Base-by-base conservation (phyloP, 1,284 basidiomycete genomes). In the Cryptococcus sp. region DNA sequence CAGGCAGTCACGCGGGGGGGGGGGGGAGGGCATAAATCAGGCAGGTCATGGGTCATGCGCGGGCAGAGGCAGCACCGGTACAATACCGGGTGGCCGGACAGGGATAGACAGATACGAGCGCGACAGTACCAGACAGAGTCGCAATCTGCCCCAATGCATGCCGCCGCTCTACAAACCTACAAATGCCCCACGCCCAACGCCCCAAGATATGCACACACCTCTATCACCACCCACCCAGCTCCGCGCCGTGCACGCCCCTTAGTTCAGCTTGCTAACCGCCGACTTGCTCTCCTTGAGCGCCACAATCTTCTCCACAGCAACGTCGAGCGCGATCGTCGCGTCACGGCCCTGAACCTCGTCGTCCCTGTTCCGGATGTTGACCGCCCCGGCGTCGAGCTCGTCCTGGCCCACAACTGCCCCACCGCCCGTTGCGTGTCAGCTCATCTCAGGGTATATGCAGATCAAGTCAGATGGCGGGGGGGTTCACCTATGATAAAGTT, bases 361-460 rank as follows among this genome's bases (percentile, higher is more conserved):
- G 73, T 97, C 93, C 39, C 93, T 85, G 77, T 97, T 97, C 59
- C 95, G 85, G 35, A 98, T 87, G 73, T 98, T 98, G 70, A 98
- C 94, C 3, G 92, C 90, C 52, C 83, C 82, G 45, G 82, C 81
- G 61, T 92, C 85, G 56, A 89, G 79, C 79, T 99, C 96, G 64
- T 92, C 88, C 73, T 95, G 87, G 28, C 96, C 96, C 47, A 98
- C 95, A 58, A 98, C 93, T 91, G 65, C n/a, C n/a, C n/a, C 33
- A 56, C 40, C 20, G 21, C n/a, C 21, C 20, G 28, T 18, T 18
- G 28, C 38, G n/a, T 16, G 20, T 40, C 49, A 46, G 44, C 39
- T 51, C 18, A 50, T 18, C 16, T 13, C 15, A 36, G 46, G 20
- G 44, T 58, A 46, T 54, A 52, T 33, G 24, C n/a, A 24, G 20